A percentile compares a stretch with the other conserved stretches of the same genome.
Evolutionary conservation across 1,139 yeast genomes (phyloP).

Genomic region (Schwanniomyces etchellsii): DNA sequence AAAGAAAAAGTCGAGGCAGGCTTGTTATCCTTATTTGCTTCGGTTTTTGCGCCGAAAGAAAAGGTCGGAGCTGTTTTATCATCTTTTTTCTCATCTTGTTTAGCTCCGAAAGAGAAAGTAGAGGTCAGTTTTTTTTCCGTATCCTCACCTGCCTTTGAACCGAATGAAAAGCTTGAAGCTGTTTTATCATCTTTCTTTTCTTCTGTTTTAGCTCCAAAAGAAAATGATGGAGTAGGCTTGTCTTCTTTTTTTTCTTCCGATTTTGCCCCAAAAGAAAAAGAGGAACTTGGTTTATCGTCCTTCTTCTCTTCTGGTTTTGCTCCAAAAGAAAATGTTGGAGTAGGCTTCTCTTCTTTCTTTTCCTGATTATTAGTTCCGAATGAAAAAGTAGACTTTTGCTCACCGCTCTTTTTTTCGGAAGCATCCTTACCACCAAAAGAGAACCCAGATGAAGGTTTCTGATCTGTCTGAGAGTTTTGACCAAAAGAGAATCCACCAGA

Average conservation of each 20-base stretch:
- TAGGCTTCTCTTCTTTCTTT: conserved; percentile 4
- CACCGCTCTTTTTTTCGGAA: not conserved
- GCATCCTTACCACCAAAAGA: conserved; percentile 5
- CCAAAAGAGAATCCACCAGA: conserved; percentile 14
- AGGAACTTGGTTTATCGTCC: conserved; percentile 12
- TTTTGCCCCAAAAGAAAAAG: conserved; percentile 8
- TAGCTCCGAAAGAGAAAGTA: conserved; percentile 2
- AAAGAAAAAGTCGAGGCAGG: conserved; percentile 17
- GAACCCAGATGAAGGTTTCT: conserved; percentile 9
- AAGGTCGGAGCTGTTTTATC: conserved; percentile 5
- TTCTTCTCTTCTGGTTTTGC: conserved; percentile 13
- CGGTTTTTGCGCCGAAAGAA: conserved; percentile 4
- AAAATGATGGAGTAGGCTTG: conserved; percentile 7
- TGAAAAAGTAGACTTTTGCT: not conserved
- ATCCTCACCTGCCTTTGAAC: conserved; percentile 16
- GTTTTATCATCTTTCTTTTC: conserved; percentile 14
- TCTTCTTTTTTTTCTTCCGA: conserved; percentile 7
- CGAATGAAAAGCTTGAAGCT: conserved; percentile 16
- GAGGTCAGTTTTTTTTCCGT: conserved; percentile 14
- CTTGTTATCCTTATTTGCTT: conserved; percentile 18
- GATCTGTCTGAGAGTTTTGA: conserved; percentile 10
- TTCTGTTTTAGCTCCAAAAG: conserved; percentile 18
- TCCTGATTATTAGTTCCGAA: conserved; percentile 22
- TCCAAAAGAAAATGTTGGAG: conserved; percentile 9
- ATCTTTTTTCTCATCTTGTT: conserved; percentile 10